Base-by-base conservation (phyloP, 2,329 filamentous ascomycete genomes). In the Helicocarpus griseus region DNA sequence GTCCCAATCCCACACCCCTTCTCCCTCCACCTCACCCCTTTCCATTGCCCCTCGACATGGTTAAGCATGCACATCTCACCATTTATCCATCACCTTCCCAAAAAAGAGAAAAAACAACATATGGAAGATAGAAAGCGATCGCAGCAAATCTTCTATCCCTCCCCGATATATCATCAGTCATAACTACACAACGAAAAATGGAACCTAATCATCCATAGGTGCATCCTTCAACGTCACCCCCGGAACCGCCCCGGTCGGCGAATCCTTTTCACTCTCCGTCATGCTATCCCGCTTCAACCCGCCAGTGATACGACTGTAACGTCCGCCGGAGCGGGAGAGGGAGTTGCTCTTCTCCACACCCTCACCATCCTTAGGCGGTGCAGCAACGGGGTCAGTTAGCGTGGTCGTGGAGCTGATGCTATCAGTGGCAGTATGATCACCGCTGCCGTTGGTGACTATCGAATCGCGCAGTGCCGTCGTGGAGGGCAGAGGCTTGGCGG, bases 121-220 rank as follows among this genome's bases (percentile, higher is more conserved):
- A 3, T 8, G 7, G 7, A 41, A 22, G n/a, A 41, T 1, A 22
- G 4, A 3, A 19, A 22, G n/a, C n/a, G n/a, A n/a, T n/a, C n/a
- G n/a, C n/a, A n/a, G n/a, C n/a, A n/a, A n/a, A n/a, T n/a, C n/a
- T n/a, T n/a, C n/a, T n/a, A n/a, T n/a, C n/a, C n/a, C n/a, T n/a
- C n/a, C n/a, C n/a, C n/a, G n/a, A n/a, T n/a, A n/a, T n/a, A n/a
- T n/a, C n/a, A n/a, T n/a, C n/a, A n/a, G n/a, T n/a, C n/a, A n/a
- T n/a, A n/a, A n/a, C n/a, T n/a, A n/a, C n/a, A n/a, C n/a, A n/a
- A n/a, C n/a, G n/a, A n/a, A n/a, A n/a, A n/a, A n/a, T n/a, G n/a
- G n/a, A n/a, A n/a, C n/a, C n/a, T 61, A 87, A 68, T 87, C 83
- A 69, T 88, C 83, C 83, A 89, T 87, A n/a, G 85, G 82, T 68